These are phyloP conservation scores for Penicillium steckii DNA, from an alignment of 495 filamentous ascomycete genomes.

Conservation along the genomic window DNA sequence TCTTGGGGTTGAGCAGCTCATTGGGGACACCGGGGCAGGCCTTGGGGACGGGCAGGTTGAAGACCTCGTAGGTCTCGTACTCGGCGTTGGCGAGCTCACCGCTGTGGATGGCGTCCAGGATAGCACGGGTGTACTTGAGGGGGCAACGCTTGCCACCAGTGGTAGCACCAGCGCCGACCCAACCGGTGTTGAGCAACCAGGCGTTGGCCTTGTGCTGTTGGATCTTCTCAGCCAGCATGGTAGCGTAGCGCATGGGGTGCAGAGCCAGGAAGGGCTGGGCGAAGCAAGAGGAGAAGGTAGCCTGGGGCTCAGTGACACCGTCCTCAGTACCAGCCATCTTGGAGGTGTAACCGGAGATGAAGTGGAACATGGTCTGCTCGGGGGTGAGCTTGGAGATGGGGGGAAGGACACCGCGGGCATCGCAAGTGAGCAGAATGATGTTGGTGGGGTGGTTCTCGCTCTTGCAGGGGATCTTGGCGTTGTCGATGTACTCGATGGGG, in stretches of 20 bases:
- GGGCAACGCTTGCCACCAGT: constrained; percentile 98
- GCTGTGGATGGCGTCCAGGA: constrained; percentile 95
- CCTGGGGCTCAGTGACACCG: constrained; percentile 92
- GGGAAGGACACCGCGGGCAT: constrained; percentile 94
- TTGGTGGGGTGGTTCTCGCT: constrained; percentile 86
- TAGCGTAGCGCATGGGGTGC: constrained; percentile 98
- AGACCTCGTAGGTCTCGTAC: constrained; percentile 93
- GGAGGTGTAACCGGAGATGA: constrained; percentile 98
- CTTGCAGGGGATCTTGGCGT: constrained; percentile 96
- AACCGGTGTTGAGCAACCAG: constrained; percentile 98
- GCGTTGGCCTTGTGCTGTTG: constrained; percentile 91
- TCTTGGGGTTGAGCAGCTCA: constrained; percentile 93
- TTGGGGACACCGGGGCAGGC: constrained; percentile 79
- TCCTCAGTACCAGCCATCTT: constrained; percentile 99
- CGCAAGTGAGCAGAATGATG: constrained; percentile 97
- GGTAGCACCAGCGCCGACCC: constrained; percentile 93
- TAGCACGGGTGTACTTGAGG: constrained; percentile 97
- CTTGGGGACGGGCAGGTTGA: constrained; percentile 93
- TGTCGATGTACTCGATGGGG: constrained; percentile 97
- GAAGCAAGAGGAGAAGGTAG: constrained; percentile 99
- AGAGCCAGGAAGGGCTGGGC: constrained; percentile 98
- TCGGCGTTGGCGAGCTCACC: constrained; percentile 88
- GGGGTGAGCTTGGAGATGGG: constrained; percentile 96
- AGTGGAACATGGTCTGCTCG: constrained; percentile 99
- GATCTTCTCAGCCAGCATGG: constrained; percentile 98